Conservation (phyloP, 768 basidiomycete genomes). For the Neoboletus subvelutipes region DNA sequence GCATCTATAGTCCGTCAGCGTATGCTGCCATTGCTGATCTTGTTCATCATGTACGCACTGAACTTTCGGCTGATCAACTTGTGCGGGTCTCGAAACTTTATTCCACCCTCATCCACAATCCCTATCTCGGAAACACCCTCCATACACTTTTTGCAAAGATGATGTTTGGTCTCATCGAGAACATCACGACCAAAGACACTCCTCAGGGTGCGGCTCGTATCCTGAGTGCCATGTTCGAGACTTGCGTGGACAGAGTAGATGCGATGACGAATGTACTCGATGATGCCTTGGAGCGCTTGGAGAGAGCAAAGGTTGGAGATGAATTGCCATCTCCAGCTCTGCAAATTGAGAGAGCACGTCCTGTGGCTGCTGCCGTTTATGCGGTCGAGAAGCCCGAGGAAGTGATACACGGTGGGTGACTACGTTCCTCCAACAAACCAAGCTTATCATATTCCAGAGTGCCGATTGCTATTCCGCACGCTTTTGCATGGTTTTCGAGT, state of each 20-base stretch:
- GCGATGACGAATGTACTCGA: slow-evolving; percentile 66
- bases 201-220: slow-evolving; percentile 64
- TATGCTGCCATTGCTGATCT: slow-evolving; percentile 91
- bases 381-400: slow-evolving; percentile 83
- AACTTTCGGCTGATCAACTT: slow-evolving; percentile 75
- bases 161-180: slow-evolving; percentile 86
- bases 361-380: slow-evolving; percentile 74
- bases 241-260: slow-evolving; percentile 81
- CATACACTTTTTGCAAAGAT: slow-evolving; percentile 93
- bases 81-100: slow-evolving; percentile 79
- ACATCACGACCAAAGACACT: slow-evolving; percentile 74
- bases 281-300: slow-evolving; percentile 46
- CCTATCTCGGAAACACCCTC: slow-evolving; percentile 72
- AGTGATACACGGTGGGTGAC: slow-evolving; percentile 65
- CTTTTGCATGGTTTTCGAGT: slow-evolving; percentile 87
- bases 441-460: slow-evolving; percentile 51
- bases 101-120: slow-evolving; percentile 86
- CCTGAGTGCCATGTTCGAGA: slow-evolving; percentile 76
- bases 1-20: slow-evolving; percentile 59
- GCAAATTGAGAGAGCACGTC: slow-evolving; percentile 82
- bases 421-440: background rate
- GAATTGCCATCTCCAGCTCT: slow-evolving; percentile 50
- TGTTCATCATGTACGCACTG: slow-evolving; percentile 85
- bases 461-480: slow-evolving; percentile 81
- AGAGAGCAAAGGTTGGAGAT: slow-evolving; percentile 42